phyloP scores from a whole-genome alignment of 768 basidiomycete genomes.

The Auricularia cornea region DNA sequence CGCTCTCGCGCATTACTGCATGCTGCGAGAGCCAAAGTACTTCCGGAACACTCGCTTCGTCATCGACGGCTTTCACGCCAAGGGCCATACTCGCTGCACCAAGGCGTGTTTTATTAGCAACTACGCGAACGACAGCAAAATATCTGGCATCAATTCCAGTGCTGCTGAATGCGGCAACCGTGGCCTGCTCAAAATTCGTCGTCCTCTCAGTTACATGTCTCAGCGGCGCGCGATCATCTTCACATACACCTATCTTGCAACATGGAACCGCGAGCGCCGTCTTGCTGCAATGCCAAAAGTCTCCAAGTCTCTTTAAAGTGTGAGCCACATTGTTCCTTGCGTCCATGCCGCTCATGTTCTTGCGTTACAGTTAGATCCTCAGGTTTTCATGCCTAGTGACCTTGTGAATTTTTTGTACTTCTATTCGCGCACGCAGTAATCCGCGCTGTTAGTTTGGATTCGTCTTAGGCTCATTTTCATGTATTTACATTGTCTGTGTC shows the following conservation, averaged over 20 bases:
- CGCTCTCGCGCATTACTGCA: slow-evolving; percentile 25
- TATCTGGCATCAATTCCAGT: slow-evolving; percentile 24
- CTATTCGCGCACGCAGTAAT: no score
- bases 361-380: no score
- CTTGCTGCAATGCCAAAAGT: no score
- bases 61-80: slow-evolving; percentile 28
- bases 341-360: no score
- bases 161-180: slow-evolving; percentile 18
- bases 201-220: slow-evolving; percentile 24
- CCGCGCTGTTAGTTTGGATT: no score
- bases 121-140: slow-evolving; percentile 17
- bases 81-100: slow-evolving; percentile 27
- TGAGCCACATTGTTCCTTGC: no score
- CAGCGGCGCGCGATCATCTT: slow-evolving; percentile 22
- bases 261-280: not conserved
- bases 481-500: no score
- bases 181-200: slow-evolving; percentile 19
- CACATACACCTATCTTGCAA: slow-evolving; percentile 3
- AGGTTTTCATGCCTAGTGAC: no score
- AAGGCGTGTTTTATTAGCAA: slow-evolving; percentile 24
- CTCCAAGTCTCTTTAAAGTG: no score
- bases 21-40: slow-evolving; percentile 20
- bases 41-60: slow-evolving; percentile 26
- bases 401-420: no score
- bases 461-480: no score